Percentiles rank a stretch among this genome's conserved stretches.
These are phyloP conservation scores for Sphaerulina musiva DNA, from an alignment of 2,329 filamentous ascomycete genomes.

Conservation along the genomic window DNA sequence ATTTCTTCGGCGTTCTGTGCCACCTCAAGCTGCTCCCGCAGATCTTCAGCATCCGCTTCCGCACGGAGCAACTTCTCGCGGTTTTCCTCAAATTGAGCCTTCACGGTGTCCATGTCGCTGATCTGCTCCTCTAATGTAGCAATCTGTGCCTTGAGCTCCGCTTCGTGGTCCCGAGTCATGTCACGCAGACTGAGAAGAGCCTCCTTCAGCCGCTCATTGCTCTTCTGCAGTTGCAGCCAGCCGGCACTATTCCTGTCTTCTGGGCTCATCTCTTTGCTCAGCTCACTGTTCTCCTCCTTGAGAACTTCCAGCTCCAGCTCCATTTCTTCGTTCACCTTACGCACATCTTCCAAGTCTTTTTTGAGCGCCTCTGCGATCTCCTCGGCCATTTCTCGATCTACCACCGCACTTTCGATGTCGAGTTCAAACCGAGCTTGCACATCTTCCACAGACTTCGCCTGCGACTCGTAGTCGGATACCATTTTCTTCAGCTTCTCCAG, in stretches of 20 bases:
- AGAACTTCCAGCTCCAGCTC: conserved; percentile 83
- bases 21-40: conserved; percentile 84
- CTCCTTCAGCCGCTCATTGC: conserved; percentile 79
- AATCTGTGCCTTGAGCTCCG: conserved; percentile 64
- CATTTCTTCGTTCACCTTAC: conserved; percentile 71
- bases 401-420: conserved; percentile 73
- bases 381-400: conserved; percentile 95
- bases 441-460: conserved; percentile 62
- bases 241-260: conserved; percentile 82
- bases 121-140: conserved; percentile 36
- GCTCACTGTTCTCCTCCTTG: conserved; percentile 77
- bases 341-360: conserved; percentile 69
- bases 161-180: conserved; percentile 76
- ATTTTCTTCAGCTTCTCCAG: conserved; percentile 67
- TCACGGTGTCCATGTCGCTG: conserved; percentile 37
- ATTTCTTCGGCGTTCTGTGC: conserved; percentile 85
- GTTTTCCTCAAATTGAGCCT: conserved; percentile 59
- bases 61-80: conserved; percentile 67
- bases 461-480: conserved; percentile 66
- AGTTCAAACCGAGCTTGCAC: conserved; percentile 79
- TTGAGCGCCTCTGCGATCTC: conserved; percentile 80
- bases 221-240: conserved; percentile 85
- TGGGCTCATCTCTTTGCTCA: conserved; percentile 74
- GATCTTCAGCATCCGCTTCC: conserved; percentile 72
- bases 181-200: conserved; percentile 80